Evolutionary conservation across 2,329 filamentous ascomycete species (phyloP).

Genomic region (Diplodia seriata): DNA sequence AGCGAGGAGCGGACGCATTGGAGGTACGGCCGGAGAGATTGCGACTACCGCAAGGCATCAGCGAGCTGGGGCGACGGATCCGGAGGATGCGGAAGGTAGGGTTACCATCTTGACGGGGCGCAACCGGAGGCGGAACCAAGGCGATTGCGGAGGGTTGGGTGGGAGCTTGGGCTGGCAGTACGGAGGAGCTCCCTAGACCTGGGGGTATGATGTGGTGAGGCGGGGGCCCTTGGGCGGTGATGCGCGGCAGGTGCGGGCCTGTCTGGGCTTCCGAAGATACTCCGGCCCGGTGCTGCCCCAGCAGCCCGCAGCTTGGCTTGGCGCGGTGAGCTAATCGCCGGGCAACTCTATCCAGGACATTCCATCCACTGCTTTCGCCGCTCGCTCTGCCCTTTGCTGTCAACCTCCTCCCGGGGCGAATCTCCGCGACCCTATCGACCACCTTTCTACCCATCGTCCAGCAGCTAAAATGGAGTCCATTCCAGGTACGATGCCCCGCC

Average conservation of each 20-base stretch:
- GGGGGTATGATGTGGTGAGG: conserved; percentile 31
- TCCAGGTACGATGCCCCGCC: conserved; percentile 29
- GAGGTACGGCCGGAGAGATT: conserved; percentile 95
- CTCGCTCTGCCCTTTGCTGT: conserved; percentile 8
- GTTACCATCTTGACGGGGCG: conserved; percentile 27
- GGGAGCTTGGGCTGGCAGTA: conserved; percentile 24
- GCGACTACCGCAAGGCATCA: conserved; percentile 66
- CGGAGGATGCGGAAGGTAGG: not conserved
- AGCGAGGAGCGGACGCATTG: conserved; percentile 94
- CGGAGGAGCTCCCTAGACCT: conserved; percentile 27
- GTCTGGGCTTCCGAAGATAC: conserved; percentile 2
- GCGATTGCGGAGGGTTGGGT: conserved; percentile 5
- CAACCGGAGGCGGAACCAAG: conserved; percentile 7
- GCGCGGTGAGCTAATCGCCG: conserved; percentile 29
- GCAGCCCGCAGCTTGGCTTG: conserved; percentile 20
- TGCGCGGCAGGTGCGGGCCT: conserved; percentile 22
- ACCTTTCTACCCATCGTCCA: not conserved
- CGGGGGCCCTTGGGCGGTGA: conserved; percentile 32
- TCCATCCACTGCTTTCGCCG: conserved; percentile 25
- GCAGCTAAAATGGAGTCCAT: conserved; percentile 24
- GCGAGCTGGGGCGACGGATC: conserved; percentile 31
- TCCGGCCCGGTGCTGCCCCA: conserved; percentile 10
- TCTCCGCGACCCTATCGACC: not conserved
- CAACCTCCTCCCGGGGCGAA: conserved; percentile 6
- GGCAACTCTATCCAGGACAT: conserved; percentile 24